Base-by-base conservation (phyloP, 2,329 filamentous ascomycete genomes). In the Hirsutella rhossiliensis region DNA sequence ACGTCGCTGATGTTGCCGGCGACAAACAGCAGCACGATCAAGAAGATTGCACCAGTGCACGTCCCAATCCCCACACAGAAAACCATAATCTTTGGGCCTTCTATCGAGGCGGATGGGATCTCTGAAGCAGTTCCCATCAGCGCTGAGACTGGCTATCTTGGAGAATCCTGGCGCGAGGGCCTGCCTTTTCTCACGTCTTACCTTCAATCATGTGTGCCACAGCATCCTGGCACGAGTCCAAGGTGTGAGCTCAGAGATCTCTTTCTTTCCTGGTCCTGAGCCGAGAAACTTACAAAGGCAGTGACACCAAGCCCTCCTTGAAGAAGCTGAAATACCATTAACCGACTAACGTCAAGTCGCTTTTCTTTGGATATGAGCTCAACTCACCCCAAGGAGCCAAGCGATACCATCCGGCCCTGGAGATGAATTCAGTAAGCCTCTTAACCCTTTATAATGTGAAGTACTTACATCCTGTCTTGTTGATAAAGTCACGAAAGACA, bases 21-120 rank as follows among this genome's bases (percentile, higher is more conserved):
- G 27, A 81, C 78, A 43, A 84, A 84, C 1, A 85, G 69, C 1
- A 84, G 63, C 31, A 78, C 72, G 38, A 73, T 67, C 19, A 83
- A 62, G 56, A 82, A 83, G 42, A 82, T 61, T 44, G 75, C 75
- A 1, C 80, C 80, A 0, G 79, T 82, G 3, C 72, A 62, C 19
- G 76, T 75, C 11, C 79, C 79, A 40, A 83, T 83, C 7, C 62
- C 63, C 29, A 82, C 76, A 48, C 77, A 81, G 44, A 71, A 72
- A 12, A 83, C 43, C 60, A 62, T 62, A 34, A 62, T 62, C 27
- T 56, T 59, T 1, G 60, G 59, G 0, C 59, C 60, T 40, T 61
- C 53, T 3, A 48, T 40, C 0, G 60, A 54, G 0, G 59, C 55
- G 12, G 60, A 49, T 3, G 59, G 60, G 3, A 62, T 59, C 38